A percentile compares a stretch with the other conserved stretches of the same genome.
Conservation (phyloP, 495 filamentous ascomycete species). For the Aspergillus coremiiformis region DNA sequence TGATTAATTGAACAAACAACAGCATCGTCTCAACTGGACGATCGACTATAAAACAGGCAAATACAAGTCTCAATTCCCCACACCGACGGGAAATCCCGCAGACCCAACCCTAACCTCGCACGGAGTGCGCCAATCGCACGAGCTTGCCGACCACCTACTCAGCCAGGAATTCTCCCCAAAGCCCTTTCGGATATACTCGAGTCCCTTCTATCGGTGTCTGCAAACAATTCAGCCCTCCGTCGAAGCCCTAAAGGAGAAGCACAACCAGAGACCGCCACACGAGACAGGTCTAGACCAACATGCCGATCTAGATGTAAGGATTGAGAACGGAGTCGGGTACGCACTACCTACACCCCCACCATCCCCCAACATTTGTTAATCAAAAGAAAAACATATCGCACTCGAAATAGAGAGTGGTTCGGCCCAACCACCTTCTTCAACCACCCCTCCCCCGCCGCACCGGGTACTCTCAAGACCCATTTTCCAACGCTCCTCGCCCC, state of each 20-base stretch:
- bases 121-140: constrained; percentile 73
- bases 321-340: constrained; percentile 69
- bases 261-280: not conserved
- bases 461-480: constrained; percentile 48
- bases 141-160: constrained; percentile 63
- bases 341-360: not conserved
- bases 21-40: constrained; percentile 88
- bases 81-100: constrained; percentile 75
- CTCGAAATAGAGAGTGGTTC: constrained; percentile 69
- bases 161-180: constrained; percentile 57
- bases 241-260: constrained; percentile 38
- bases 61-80: constrained; percentile 59
- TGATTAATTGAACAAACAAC: constrained; percentile 2
- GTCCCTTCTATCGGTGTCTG: constrained; percentile 86
- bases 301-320: constrained; percentile 45
- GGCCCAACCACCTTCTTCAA: constrained; percentile 61
- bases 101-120: constrained; percentile 85
- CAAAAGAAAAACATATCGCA: not conserved
- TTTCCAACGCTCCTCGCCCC: constrained; percentile 50
- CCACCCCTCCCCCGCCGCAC: constrained; percentile 69
- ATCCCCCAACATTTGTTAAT: not conserved
- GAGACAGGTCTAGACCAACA: constrained; percentile 2
- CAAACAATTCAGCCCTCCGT: constrained; percentile 74
- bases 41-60: constrained; percentile 70
- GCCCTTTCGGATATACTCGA: constrained; percentile 62